These are phyloP conservation scores for Pulveroboletus frians DNA, from an alignment of 768 basidiomycete genomes.

Conservation along the genomic window DNA sequence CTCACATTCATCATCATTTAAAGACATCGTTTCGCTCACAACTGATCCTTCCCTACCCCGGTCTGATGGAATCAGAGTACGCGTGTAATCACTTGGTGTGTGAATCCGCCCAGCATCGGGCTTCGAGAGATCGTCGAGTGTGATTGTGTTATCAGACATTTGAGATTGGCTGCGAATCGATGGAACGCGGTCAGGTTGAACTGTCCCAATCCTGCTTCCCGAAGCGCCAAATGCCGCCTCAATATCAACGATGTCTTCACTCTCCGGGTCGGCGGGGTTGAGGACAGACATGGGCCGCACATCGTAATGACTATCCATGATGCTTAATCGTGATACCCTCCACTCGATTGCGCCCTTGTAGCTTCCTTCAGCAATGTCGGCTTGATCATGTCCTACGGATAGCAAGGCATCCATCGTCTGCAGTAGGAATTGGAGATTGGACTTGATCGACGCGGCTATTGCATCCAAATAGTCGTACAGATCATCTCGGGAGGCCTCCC, in stretches of 20 bases:
- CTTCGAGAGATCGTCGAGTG: conserved; percentile 25
- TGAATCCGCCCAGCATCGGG: conserved; percentile 16
- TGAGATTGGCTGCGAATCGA: conserved; percentile 31
- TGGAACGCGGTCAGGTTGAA: conserved; percentile 21
- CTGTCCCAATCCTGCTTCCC: conserved; percentile 28
- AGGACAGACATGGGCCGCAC: conserved; percentile 37
- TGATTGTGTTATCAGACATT: conserved; percentile 33
- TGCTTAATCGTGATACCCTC: conserved; percentile 67
- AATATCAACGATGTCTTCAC: conserved; percentile 55
- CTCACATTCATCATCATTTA: conserved; percentile 25
- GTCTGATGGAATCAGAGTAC: conserved; percentile 25
- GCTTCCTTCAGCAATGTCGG: conserved; percentile 60
- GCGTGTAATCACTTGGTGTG: conserved; percentile 21
- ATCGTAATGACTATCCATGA: conserved; percentile 48
- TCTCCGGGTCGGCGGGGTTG: conserved; percentile 37
- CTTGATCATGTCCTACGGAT: conserved; percentile 64
- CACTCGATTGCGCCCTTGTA: conserved; percentile 74
- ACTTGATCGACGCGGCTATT: conserved; percentile 46
- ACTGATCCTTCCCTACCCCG: conserved; percentile 14
- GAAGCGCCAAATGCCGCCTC: conserved; percentile 45
- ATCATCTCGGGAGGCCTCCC: conserved; percentile 9
- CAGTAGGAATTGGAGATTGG: conserved; percentile 52
- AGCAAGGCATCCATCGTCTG: conserved; percentile 60
- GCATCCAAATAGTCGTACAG: conserved; percentile 43
- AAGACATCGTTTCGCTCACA: conserved; percentile 17